Evolutionary conservation across 129 eudicot genomes (phyloP).

Genomic region (Flaveria sonorensis): DNA sequence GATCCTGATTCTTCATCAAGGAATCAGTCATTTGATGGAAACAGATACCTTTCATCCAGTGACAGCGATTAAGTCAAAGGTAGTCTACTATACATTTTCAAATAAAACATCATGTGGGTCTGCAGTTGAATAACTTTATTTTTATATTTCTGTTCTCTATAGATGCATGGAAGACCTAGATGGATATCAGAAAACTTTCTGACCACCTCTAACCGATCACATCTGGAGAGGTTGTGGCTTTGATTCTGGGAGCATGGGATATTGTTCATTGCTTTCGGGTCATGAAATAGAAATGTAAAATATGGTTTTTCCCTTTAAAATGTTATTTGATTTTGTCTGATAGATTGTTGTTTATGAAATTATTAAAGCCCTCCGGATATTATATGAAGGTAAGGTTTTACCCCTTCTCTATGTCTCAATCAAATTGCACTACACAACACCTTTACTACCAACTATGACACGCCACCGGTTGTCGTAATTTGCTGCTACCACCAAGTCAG

Average conservation of each 20-base stretch:
- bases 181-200: background rate
- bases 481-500: no score
- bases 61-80: slow-evolving; percentile 49
- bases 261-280: slow-evolving; percentile 3
- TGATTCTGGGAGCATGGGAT: background rate
- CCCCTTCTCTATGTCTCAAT: no score
- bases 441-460: no score
- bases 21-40: slow-evolving; percentile 62
- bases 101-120: background rate
- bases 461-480: no score
- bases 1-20: slow-evolving; percentile 47
- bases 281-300: background rate
- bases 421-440: no score
- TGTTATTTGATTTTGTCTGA: slow-evolving; percentile 16
- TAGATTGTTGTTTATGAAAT: background rate
- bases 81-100: background rate
- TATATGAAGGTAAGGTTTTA: no score
- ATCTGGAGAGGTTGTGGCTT: background rate
- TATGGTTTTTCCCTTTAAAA: background rate
- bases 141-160: background rate
- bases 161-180: slow-evolving; percentile 18
- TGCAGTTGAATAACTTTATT: background rate
- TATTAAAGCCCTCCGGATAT: background rate
- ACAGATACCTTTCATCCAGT: slow-evolving; percentile 57
- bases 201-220: background rate